A percentile compares a stretch with the other conserved stretches of the same genome.
Conservation (phyloP, 495 filamentous ascomycete species). For the Chaetomium fimeti region DNA sequence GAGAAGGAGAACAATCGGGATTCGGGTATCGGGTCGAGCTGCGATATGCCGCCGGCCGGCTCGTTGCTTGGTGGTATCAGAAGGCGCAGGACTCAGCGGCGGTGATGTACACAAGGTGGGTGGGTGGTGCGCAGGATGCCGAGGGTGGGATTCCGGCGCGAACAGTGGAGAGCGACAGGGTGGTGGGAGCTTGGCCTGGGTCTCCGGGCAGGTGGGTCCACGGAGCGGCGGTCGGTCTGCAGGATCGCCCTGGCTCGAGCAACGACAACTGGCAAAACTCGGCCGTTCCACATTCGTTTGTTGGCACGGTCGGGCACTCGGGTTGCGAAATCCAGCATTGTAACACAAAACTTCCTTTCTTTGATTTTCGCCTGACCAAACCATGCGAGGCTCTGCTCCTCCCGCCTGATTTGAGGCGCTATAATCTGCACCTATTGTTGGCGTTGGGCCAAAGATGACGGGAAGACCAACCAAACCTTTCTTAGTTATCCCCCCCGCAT, state of each 20-base stretch:
- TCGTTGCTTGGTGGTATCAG: constrained; percentile 3
- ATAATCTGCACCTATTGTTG: no score
- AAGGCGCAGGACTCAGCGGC: constrained; percentile 7
- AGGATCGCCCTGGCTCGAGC: not conserved
- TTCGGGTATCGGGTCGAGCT: constrained; percentile 4
- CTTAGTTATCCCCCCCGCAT: no score
- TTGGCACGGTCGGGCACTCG: not conserved
- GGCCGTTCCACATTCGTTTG: not conserved
- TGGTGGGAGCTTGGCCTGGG: not conserved
- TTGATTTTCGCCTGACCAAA: not conserved
- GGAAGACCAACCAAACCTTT: no score
- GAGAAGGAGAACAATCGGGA: not conserved
- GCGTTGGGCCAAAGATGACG: no score
- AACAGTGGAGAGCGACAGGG: constrained; percentile 33
- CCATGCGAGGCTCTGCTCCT: not conserved
- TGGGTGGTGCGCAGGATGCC: constrained; percentile 28
- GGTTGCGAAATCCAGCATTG: not conserved
- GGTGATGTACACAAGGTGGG: constrained; percentile 19
- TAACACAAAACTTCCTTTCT: not conserved
- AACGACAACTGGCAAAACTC: constrained; percentile 3
- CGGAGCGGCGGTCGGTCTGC: constrained; percentile 6
- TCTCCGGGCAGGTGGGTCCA: constrained; percentile 9
- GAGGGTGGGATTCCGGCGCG: constrained; percentile 37
- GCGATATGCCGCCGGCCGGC: constrained; percentile 15
- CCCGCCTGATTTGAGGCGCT: not conserved